Conservation (phyloP, 2,329 filamentous ascomycete species). For the Arthrobotrys megalospora region DNA sequence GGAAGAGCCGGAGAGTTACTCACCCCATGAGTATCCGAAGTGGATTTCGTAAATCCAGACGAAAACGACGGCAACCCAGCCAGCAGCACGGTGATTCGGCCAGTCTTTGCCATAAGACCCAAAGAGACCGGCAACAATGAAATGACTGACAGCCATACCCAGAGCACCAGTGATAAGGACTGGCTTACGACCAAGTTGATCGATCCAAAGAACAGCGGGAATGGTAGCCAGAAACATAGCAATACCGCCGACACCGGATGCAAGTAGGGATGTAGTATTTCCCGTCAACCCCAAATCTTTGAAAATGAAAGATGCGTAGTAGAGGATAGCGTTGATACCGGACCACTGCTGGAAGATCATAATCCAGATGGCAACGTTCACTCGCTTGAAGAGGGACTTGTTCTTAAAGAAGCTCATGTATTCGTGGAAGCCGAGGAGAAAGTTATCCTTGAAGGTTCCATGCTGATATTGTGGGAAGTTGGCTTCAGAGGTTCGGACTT, state of each 20-base stretch:
- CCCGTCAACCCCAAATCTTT: slow-evolving; percentile 68
- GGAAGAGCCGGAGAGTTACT: slow-evolving; percentile 63
- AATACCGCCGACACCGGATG: slow-evolving; percentile 80
- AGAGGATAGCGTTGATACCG: slow-evolving; percentile 70
- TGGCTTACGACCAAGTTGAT: slow-evolving; percentile 69
- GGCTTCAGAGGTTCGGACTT: slow-evolving; percentile 71
- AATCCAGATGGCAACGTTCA: slow-evolving; percentile 66
- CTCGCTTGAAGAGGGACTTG: slow-evolving; percentile 73
- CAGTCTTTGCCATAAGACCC: slow-evolving; percentile 72
- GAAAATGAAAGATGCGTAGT: slow-evolving; percentile 72
- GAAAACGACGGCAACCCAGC: slow-evolving; percentile 74
- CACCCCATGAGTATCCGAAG: slow-evolving; percentile 75
- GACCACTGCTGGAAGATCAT: slow-evolving; percentile 72
- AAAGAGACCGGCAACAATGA: slow-evolving; percentile 73
- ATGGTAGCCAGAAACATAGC: slow-evolving; percentile 77
- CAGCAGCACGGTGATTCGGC: slow-evolving; percentile 71
- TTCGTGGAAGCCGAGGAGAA: slow-evolving; percentile 70
- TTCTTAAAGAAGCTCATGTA: slow-evolving; percentile 73
- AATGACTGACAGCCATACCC: slow-evolving; percentile 70
- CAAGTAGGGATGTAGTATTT: slow-evolving; percentile 74
- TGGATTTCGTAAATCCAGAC: slow-evolving; percentile 76
- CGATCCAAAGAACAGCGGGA: slow-evolving; percentile 71
- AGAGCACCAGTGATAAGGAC: slow-evolving; percentile 69
- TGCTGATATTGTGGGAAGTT: slow-evolving; percentile 67
- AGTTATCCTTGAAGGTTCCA: slow-evolving; percentile 65